A percentile compares a stretch with the other conserved stretches of the same genome.
These are phyloP conservation scores for Berberis vulgaris DNA, from an alignment of 164 flowering plant species.

Conservation along the genomic window DNA sequence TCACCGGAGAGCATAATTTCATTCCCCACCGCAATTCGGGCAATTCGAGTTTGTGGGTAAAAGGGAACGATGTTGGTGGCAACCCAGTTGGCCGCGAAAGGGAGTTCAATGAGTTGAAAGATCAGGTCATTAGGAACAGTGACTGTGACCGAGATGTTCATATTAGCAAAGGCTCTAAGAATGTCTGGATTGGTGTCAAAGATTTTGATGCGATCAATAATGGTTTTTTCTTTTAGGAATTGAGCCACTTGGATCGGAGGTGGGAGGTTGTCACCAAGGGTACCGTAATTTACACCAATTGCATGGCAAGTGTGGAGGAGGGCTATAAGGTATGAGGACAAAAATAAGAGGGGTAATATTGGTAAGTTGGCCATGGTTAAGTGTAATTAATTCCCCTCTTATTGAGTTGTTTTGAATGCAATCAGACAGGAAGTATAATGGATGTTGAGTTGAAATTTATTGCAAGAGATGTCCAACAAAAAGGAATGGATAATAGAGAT, in stretches of 20 bases:
- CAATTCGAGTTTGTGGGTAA: conserved; percentile 49
- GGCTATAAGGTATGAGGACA: not conserved
- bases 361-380: not conserved
- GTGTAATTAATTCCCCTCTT: too few relatives aligned
- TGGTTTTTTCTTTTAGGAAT: conserved; percentile 48
- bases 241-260: conserved; percentile 58
- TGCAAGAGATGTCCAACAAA: too few relatives aligned
- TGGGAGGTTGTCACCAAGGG: conserved; percentile 72
- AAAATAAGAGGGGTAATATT: not conserved
- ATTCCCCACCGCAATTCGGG: conserved; percentile 51
- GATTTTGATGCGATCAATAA: conserved; percentile 53
- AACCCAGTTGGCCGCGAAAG: conserved; percentile 52
- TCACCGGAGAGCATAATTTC: conserved; percentile 41
- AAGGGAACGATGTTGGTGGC: conserved; percentile 41
- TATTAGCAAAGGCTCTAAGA: conserved; percentile 61
- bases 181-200: conserved; percentile 66
- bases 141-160: conserved; percentile 50
- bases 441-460: too few relatives aligned
- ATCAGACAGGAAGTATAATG: too few relatives aligned
- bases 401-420: too few relatives aligned
- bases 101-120: conserved; percentile 24
- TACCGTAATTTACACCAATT: conserved; percentile 88
- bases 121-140: conserved; percentile 57
- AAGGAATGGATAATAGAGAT: too few relatives aligned
- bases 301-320: conserved; percentile 17